phyloP scores from a whole-genome alignment of 1,284 basidiomycete genomes.

The Moniliophthora roreri region DNA sequence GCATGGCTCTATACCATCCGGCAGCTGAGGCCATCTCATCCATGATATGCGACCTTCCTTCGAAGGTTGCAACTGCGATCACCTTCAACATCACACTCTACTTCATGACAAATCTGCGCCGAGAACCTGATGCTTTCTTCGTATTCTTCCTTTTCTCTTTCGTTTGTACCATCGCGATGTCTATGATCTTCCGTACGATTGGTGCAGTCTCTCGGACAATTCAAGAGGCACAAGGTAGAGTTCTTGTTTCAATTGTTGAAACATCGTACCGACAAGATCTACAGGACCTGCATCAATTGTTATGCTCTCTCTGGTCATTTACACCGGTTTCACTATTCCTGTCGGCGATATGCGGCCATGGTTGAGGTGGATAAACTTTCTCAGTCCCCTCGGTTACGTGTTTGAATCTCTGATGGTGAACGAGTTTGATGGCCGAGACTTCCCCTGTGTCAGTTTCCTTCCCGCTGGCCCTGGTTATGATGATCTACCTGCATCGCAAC shows the following conservation, averaged over 20 bases:
- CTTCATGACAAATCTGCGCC: constrained; percentile 16
- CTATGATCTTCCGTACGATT: constrained; percentile 44
- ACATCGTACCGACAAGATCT: too few species aligned
- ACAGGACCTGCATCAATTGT: constrained; percentile 39
- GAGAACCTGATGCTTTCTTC: constrained; percentile 13
- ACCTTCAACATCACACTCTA: constrained; percentile 11
- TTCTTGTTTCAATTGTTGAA: too few species aligned
- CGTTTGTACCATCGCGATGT: constrained; percentile 37
- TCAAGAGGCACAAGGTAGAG: constrained; percentile 26
- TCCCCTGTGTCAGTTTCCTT: constrained; percentile 31
- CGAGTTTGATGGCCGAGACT: constrained; percentile 38
- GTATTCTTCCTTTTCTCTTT: constrained; percentile 34
- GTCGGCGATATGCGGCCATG: constrained; percentile 9
- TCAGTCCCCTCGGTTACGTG: constrained; percentile 38
- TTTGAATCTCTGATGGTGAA: constrained; percentile 45
- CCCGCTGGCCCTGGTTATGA: constrained; percentile 33
- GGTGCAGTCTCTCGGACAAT: constrained; percentile 36
- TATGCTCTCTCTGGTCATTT: constrained; percentile 42
- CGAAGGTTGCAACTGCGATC: constrained; percentile 17
- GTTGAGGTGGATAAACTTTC: constrained; percentile 42
- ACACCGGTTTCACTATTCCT: constrained; percentile 21
- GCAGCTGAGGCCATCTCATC: constrained; percentile 20
- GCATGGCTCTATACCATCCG: constrained; percentile 14
- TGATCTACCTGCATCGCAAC: constrained; percentile 22
- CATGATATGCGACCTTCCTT: constrained; percentile 21